phyloP scores from a whole-genome alignment of 2,329 filamentous ascomycete genomes.

The Aspergillus alliaceus region DNA sequence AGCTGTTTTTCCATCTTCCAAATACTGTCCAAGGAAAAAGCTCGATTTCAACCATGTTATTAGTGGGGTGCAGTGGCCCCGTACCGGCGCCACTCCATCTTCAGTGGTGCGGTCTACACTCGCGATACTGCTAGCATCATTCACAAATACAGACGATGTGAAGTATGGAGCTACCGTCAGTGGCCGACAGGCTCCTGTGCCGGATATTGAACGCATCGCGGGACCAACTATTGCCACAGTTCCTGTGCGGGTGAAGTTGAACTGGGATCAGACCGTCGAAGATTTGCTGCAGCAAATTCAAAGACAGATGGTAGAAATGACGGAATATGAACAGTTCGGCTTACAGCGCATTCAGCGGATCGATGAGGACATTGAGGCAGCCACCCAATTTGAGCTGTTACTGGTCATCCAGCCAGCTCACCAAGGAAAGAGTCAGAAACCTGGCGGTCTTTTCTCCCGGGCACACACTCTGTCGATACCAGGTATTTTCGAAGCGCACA shows the following conservation, averaged over 20 bases:
- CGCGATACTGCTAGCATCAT: conserved; percentile 34
- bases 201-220: conserved; percentile 37
- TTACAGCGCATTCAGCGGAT: conserved; percentile 2
- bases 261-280: not conserved
- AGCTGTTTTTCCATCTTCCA: not conserved
- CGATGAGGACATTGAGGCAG: not conserved
- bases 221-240: conserved; percentile 40
- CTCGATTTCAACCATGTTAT: not conserved
- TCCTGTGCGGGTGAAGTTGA: not conserved
- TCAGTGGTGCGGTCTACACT: conserved; percentile 39
- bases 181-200: conserved; percentile 37
- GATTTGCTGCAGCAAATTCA: not conserved
- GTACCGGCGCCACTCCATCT: conserved; percentile 15
- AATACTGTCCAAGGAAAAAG: not conserved
- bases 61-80: not conserved
- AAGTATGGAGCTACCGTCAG: conserved; percentile 41
- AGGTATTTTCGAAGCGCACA: not conserved
- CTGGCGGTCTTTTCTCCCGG: not conserved
- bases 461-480: not conserved
- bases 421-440: not conserved
- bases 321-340: conserved; percentile 1
- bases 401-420: conserved; percentile 2
- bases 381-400: not conserved
- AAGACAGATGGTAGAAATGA: not conserved
- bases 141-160: conserved; percentile 36